Percentiles rank a stretch among this genome's conserved stretches.
phyloP scores from a whole-genome alignment of 805 yeast species.

The Candida parachauliodes region DNA sequence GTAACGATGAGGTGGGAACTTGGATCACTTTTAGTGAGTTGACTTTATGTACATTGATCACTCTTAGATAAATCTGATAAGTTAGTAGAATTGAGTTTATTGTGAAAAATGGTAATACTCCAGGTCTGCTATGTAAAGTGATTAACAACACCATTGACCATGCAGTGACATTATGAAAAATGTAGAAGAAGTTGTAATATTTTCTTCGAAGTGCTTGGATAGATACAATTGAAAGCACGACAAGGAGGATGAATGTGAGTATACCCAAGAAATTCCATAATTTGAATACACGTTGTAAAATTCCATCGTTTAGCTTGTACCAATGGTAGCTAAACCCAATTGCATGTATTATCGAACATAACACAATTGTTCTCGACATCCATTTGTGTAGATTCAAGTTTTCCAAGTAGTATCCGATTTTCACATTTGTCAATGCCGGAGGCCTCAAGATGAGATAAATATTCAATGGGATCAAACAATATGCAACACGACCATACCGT shows the following conservation, averaged over 20 bases:
- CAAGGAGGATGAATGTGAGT: slow-evolving; percentile 31
- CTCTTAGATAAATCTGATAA: slow-evolving; percentile 35
- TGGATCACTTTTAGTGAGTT: slow-evolving; percentile 16
- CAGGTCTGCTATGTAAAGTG: slow-evolving; percentile 68
- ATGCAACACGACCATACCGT: slow-evolving; percentile 61
- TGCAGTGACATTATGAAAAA: slow-evolving; percentile 52
- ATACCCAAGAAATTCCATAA: slow-evolving; percentile 52
- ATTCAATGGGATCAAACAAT: slow-evolving; percentile 55
- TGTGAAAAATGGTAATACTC: slow-evolving; percentile 32
- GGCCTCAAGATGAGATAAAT: slow-evolving; percentile 57
- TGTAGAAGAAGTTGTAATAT: slow-evolving; percentile 52
- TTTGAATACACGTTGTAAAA: slow-evolving; percentile 29
- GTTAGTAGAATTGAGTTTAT: slow-evolving; percentile 22
- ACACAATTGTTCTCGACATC: slow-evolving; percentile 57
- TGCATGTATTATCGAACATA: slow-evolving; percentile 47
- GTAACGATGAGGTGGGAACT: slow-evolving; percentile 15
- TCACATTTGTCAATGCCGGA: slow-evolving; percentile 17
- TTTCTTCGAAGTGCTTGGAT: slow-evolving; percentile 46
- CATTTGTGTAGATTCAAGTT: slow-evolving; percentile 63
- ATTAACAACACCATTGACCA: slow-evolving; percentile 43
- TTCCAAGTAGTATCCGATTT: slow-evolving; percentile 47
- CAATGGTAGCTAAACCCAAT: slow-evolving; percentile 50
- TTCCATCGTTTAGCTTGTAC: slow-evolving; percentile 34
- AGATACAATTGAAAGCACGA: slow-evolving; percentile 43
- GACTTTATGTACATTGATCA: slow-evolving; percentile 15